Base-by-base conservation (phyloP, 129 eudicot species). In the Lonicera japonica region DNA sequence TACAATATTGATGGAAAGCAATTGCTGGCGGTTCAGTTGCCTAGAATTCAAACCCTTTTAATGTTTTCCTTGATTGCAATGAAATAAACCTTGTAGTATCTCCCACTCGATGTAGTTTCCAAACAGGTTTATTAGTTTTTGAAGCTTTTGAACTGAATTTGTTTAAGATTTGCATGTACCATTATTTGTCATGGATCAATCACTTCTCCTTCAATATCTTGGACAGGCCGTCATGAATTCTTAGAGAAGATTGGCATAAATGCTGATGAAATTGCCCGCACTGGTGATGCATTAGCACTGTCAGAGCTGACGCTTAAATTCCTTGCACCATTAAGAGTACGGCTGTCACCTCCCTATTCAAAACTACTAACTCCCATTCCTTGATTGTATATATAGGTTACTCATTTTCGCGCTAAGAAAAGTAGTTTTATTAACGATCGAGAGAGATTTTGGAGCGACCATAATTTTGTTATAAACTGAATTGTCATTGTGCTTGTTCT, bases 271-370 rank as follows among this genome's bases (percentile, higher is more conserved):
- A 70, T 88, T 57, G 99, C 95, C 45, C 83, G 83, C 51, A 79
- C 63, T 53, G 96, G 99, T 66, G 60, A 79, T 65, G 89, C 99
- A 15, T 45, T 94, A 50, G 99, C 96, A 38, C 50, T 88, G 54
- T 48, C 99, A 36, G 99, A 94, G 22, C 62, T 83, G 59, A 83
- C 92, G 1, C 77, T 94, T 64, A 94, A 94, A 70, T 88, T 82
- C 74, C 75, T 85, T 70, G 89, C 94, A 70, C 95, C 99, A 50
- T 63, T 94, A 43, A 78, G 82, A 79, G 99, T 94, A 94, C 40
- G 86, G 24, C 36, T 46, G 46, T 34, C 13, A 10, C 56, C 51
- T 64, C 61, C 47, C 3, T 5, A 25, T 55, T 38, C 24, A 9
- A 21, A 23, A 53, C 23, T 39, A 5, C 36, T 13, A 14, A 43